These are phyloP conservation scores for Epichloe amarillans DNA, from an alignment of 2,329 filamentous ascomycete genomes.

Conservation along the genomic window DNA sequence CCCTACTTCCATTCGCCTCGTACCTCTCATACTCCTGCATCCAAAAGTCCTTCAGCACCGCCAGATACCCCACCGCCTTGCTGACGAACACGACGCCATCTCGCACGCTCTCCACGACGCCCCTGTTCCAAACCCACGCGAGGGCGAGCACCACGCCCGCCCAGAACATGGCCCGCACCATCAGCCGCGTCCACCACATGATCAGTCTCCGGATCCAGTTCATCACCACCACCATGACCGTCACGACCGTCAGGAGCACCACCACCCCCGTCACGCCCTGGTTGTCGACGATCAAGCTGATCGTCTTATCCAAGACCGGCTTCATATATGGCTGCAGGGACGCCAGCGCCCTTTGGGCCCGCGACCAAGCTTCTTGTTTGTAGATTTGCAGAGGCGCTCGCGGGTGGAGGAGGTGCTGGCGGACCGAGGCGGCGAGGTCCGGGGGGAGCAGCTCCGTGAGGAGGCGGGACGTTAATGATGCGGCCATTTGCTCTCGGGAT, in stretches of 20 bases:
- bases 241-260: slow-evolving; percentile 21
- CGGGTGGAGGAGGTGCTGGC: slow-evolving; percentile 34
- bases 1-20: slow-evolving; percentile 5
- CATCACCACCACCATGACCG: slow-evolving; percentile 52
- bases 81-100: slow-evolving; percentile 37
- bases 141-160: slow-evolving; percentile 38
- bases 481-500: slow-evolving; percentile 14
- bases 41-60: slow-evolving; percentile 41
- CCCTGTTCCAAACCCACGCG: slow-evolving; percentile 49
- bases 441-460: slow-evolving; percentile 31
- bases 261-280: slow-evolving; percentile 20
- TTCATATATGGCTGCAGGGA: slow-evolving; percentile 27
- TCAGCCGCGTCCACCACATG: slow-evolving; percentile 63
- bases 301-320: slow-evolving; percentile 27
- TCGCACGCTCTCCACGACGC: slow-evolving; percentile 48
- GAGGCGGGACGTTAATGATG: slow-evolving; percentile 18
- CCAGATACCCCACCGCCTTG: slow-evolving; percentile 31
- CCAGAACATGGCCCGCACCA: slow-evolving; percentile 52
- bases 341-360: slow-evolving; percentile 16
- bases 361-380: slow-evolving; percentile 19
- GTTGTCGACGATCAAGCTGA: slow-evolving; percentile 21
- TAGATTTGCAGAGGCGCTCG: slow-evolving; percentile 30
- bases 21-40: slow-evolving; percentile 38
- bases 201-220: slow-evolving; percentile 59
- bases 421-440: slow-evolving; percentile 28